These are phyloP conservation scores for Tulasnella sp. DNA, from an alignment of 768 basidiomycete species.

Conservation along the genomic window DNA sequence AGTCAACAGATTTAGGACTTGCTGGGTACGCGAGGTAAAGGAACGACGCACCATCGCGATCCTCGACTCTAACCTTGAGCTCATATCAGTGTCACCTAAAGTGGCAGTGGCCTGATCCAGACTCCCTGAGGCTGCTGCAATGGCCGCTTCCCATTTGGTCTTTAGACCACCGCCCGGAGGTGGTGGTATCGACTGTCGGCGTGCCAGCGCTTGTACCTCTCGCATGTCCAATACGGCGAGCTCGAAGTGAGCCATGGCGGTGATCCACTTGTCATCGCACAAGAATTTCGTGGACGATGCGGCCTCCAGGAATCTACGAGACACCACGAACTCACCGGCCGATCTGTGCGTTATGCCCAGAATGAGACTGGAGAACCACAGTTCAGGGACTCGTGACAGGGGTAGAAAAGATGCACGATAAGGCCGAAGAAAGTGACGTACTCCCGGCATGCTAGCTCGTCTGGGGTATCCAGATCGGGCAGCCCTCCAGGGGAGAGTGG, in stretches of 20 bases:
- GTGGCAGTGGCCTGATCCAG: slow-evolving; percentile 1
- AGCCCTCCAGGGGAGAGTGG: not conserved
- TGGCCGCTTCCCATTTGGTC: slow-evolving; percentile 2
- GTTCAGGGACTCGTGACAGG: no score
- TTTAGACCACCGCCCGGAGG: not conserved
- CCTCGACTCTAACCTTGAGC: slow-evolving; percentile 15
- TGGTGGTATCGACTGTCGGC: not conserved
- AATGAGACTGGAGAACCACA: not conserved
- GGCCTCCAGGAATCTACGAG: slow-evolving; percentile 6
- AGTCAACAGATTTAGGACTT: not conserved
- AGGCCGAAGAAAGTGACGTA: not conserved
- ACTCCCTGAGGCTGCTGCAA: slow-evolving; percentile 1
- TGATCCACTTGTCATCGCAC: slow-evolving; percentile 4
- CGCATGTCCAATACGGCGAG: slow-evolving; percentile 16
- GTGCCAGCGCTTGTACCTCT: not conserved
- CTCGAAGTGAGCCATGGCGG: slow-evolving; percentile 16
- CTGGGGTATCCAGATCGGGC: slow-evolving; percentile 13
- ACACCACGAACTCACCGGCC: not conserved
- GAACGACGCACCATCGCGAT: slow-evolving; percentile 14
- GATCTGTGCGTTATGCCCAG: slow-evolving; percentile 15
- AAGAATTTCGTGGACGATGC: not conserved
- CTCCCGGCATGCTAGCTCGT: slow-evolving; percentile 13
- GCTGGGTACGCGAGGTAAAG: not conserved
- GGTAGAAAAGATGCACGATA: no score
- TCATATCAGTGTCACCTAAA: slow-evolving; percentile 13